Conservation (phyloP, 768 basidiomycete species). For the Leccinum subgranulosum region DNA sequence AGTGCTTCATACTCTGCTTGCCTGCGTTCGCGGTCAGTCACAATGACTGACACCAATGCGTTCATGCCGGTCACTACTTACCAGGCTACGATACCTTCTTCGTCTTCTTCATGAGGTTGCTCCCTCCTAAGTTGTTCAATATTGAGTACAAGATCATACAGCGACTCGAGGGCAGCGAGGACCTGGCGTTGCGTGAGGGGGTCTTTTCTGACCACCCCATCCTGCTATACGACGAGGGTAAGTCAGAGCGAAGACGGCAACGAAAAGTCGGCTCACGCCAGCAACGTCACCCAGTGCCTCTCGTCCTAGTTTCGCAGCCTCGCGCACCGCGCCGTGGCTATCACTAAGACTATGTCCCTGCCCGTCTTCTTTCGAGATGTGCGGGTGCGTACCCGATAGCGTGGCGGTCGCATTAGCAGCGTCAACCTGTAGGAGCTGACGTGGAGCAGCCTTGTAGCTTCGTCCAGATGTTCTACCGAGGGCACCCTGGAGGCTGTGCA, state of each 20-base stretch:
- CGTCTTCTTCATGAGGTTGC: constrained; percentile 59
- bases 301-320: constrained; percentile 72
- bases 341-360: constrained; percentile 22
- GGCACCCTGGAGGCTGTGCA: constrained; percentile 85
- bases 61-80: constrained; percentile 24
- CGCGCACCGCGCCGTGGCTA: constrained; percentile 59
- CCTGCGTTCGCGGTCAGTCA: constrained; percentile 38
- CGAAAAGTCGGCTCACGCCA: constrained; percentile 37
- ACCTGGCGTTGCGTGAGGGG: constrained; percentile 79
- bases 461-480: constrained; percentile 92
- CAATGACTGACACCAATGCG: background rate
- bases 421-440: constrained; percentile 91
- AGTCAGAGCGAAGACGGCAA: background rate
- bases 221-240: constrained; percentile 40
- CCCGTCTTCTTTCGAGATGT: constrained; percentile 54
- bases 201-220: constrained; percentile 60
- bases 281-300: constrained; percentile 65
- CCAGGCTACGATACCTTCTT: constrained; percentile 43
- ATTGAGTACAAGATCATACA: constrained; percentile 82
- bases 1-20: constrained; percentile 51
- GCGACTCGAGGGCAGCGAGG: constrained; percentile 71
- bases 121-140: constrained; percentile 84
- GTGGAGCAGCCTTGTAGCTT: constrained; percentile 94
- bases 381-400: constrained; percentile 41
- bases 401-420: constrained; percentile 37